phyloP scores from a whole-genome alignment of 129 eudicot genomes.

The Calendula officinalis region DNA sequence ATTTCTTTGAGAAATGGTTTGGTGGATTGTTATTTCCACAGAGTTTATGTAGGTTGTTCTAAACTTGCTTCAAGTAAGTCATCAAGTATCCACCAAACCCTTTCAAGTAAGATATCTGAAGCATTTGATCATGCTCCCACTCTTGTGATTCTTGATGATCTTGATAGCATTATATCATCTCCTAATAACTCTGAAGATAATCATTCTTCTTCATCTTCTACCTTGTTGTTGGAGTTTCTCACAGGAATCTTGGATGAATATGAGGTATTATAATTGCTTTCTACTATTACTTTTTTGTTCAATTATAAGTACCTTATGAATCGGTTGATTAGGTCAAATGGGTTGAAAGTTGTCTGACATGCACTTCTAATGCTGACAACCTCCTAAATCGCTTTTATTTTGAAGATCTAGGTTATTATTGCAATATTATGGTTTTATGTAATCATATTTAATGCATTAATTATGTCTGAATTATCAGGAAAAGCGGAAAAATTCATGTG shows the following conservation, averaged over 20 bases:
- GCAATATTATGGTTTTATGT: neutral
- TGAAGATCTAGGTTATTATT: neutral
- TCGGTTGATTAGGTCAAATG: neutral
- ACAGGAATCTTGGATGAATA: conserved; percentile 82
- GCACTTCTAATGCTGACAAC: neutral
- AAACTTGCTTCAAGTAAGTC: conserved; percentile 74
- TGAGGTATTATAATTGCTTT: conserved; percentile 45
- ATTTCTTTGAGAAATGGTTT: conserved; percentile 4
- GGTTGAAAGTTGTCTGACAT: neutral
- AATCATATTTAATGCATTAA: neutral
- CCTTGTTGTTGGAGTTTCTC: conserved; percentile 61
- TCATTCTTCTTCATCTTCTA: conserved; percentile 69
- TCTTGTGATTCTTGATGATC: conserved; percentile 81
- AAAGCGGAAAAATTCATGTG: conserved; percentile 65
- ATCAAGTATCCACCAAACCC: conserved; percentile 63
- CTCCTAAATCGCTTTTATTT: neutral
- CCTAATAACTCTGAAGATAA: conserved; percentile 65
- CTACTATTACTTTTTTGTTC: conserved; percentile 18
- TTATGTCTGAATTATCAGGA: conserved; percentile 37
- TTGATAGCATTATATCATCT: conserved; percentile 77
- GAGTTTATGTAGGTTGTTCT: conserved; percentile 76
- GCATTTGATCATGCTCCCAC: conserved; percentile 94
- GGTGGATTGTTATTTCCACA: conserved; percentile 34
- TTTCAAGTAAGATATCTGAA: conserved; percentile 75
- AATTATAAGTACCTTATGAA: neutral